A percentile compares a stretch with the other conserved stretches of the same genome.
Evolutionary conservation across 495 filamentous ascomycete species (phyloP).

Genomic region (Platismatia glauca): DNA sequence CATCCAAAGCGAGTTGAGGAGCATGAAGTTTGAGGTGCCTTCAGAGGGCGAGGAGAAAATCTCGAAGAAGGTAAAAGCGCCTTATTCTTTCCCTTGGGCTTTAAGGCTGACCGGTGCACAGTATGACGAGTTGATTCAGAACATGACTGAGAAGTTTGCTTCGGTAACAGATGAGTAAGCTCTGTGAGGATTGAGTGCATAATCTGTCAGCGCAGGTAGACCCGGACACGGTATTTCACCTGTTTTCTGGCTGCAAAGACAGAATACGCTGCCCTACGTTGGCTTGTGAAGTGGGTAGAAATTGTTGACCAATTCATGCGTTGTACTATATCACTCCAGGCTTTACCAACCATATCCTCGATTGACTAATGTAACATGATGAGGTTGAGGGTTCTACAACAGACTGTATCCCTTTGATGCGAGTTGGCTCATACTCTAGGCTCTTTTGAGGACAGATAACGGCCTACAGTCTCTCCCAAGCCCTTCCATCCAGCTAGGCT

Average conservation of each 20-base stretch:
- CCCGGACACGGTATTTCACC: not conserved
- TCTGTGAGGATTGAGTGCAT: not conserved
- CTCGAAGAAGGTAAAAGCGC: constrained; percentile 39
- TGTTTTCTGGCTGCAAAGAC: not conserved
- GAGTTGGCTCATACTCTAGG: not conserved
- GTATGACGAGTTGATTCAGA: constrained; percentile 87
- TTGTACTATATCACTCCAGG: not conserved
- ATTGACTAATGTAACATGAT: not conserved
- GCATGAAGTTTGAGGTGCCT: constrained; percentile 94
- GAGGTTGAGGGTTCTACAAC: not conserved
- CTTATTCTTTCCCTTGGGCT: not conserved
- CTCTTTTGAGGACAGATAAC: not conserved
- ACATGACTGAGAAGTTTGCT: constrained; percentile 93
- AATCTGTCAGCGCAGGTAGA: not conserved
- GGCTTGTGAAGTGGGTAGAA: not conserved
- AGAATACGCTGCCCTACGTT: not conserved
- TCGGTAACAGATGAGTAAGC: constrained; percentile 83
- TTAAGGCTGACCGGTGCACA: constrained; percentile 28
- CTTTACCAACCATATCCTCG: not conserved
- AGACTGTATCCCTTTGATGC: not conserved
- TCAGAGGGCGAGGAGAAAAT: constrained; percentile 58
- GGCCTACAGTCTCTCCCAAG: not conserved
- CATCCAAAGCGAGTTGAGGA: constrained; percentile 69
- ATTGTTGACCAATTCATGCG: not conserved
- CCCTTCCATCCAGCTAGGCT: not conserved